Conservation (phyloP, 1,284 basidiomycete genomes). For the Filobasidium uniguttulatum region DNA sequence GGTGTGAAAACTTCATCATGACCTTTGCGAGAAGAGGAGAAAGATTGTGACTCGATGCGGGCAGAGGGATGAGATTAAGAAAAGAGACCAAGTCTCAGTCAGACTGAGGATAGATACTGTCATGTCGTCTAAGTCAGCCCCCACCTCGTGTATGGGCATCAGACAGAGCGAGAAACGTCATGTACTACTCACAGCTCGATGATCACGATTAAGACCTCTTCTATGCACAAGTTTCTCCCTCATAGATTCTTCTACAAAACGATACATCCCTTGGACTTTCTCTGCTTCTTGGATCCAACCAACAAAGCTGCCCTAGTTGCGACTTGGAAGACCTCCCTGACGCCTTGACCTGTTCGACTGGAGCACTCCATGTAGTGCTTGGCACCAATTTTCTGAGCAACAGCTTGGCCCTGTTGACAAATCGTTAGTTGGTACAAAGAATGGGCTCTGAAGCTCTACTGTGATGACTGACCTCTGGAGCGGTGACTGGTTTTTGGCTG, state of each 20-base stretch:
- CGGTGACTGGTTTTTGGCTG: conserved; percentile 63
- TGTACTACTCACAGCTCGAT: too few species aligned
- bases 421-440: background rate
- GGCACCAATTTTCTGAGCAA: conserved; percentile 77
- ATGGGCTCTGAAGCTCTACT: background rate
- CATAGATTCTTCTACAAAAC: background rate
- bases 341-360: conserved; percentile 76
- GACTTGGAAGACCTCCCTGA: conserved; percentile 82
- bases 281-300: conserved; percentile 36
- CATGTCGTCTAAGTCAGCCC: too few species aligned
- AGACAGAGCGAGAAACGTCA: too few species aligned
- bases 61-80: too few species aligned
- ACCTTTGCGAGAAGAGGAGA: too few species aligned
- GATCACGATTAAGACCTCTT: too few species aligned
- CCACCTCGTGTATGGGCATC: too few species aligned
- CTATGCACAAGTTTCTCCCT: too few species aligned
- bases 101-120: too few species aligned
- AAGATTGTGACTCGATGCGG: too few species aligned
- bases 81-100: too few species aligned
- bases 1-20: too few species aligned
- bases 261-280: conserved; percentile 37
- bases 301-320: conserved; percentile 69
- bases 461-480: conserved; percentile 47
- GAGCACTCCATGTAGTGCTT: conserved; percentile 82
- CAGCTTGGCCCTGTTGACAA: conserved; percentile 55